Evolutionary conservation across 2,329 filamentous ascomycete species (phyloP).

Genomic region (Fusarium chlamydosporum): DNA sequence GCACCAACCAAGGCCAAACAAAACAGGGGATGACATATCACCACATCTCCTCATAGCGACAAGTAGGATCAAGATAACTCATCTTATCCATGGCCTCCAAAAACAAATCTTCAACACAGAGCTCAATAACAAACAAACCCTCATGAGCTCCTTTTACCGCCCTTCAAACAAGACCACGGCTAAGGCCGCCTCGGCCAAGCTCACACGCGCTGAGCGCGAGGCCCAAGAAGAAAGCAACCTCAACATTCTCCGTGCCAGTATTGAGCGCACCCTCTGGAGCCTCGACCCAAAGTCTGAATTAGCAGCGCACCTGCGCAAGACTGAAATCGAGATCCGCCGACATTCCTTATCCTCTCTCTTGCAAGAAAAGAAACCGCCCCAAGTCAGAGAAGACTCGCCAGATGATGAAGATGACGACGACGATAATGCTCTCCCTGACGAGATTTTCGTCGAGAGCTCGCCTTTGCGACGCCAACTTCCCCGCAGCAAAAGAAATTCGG

Average conservation of each 20-base stretch:
- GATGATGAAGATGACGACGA: neutral
- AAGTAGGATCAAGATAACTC: too few species aligned
- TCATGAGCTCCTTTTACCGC: slow-evolving; percentile 36
- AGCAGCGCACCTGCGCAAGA: slow-evolving; percentile 11
- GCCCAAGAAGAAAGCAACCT: slow-evolving; percentile 30
- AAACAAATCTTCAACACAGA: slow-evolving; percentile 6
- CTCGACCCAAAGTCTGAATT: slow-evolving; percentile 20
- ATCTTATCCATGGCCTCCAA: neutral
- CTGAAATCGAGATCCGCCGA: slow-evolving; percentile 12
- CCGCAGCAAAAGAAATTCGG: slow-evolving; percentile 6
- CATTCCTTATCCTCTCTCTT: slow-evolving; percentile 17
- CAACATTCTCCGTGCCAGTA: slow-evolving; percentile 26
- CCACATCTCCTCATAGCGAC: neutral
- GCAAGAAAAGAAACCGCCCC: neutral
- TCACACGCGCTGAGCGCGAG: slow-evolving; percentile 27
- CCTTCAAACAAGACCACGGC: slow-evolving; percentile 28
- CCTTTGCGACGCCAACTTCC: slow-evolving; percentile 6
- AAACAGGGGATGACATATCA: slow-evolving; percentile 4
- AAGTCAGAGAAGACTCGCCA: neutral
- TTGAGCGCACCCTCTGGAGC: slow-evolving; percentile 20
- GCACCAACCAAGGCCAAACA: neutral
- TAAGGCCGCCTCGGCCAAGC: slow-evolving; percentile 31
- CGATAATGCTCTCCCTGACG: neutral
- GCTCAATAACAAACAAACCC: slow-evolving; percentile 10
- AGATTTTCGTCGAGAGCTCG: neutral